phyloP scores from a whole-genome alignment of 2,329 filamentous ascomycete species.

The Davidsoniella australis region DNA sequence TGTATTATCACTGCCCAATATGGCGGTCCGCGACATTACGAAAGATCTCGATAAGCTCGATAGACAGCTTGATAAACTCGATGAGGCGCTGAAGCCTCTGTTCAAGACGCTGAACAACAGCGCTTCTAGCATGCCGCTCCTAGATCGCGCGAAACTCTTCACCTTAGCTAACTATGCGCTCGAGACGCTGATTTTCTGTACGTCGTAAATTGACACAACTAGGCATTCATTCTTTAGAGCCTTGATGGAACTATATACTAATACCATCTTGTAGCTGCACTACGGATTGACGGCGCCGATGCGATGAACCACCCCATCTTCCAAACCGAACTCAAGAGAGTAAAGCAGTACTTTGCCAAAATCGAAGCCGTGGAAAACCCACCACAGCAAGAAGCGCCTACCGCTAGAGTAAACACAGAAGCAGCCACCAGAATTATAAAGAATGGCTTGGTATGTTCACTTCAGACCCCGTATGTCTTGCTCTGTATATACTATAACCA shows the following conservation, averaged over 20 bases:
- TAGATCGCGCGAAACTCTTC: constrained; percentile 89
- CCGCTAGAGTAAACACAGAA: constrained; percentile 46
- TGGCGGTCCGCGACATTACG: constrained; percentile 37
- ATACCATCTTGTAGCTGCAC: constrained; percentile 35
- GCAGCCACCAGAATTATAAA: constrained; percentile 71
- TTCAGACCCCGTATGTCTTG: neutral
- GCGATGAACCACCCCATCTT: constrained; percentile 76
- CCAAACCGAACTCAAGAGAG: constrained; percentile 57
- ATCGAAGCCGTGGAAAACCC: constrained; percentile 61
- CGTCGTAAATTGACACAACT: constrained; percentile 16
- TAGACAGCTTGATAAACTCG: constrained; percentile 61
- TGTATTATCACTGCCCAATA: constrained; percentile 14
- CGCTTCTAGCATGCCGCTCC: constrained; percentile 65
- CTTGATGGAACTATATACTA: constrained; percentile 1
- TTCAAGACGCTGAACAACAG: constrained; percentile 48
- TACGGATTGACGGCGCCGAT: constrained; percentile 63
- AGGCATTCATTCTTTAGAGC: neutral
- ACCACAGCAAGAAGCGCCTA: constrained; percentile 23
- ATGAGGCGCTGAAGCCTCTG: constrained; percentile 58
- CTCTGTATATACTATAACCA: neutral
- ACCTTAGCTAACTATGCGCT: constrained; percentile 77
- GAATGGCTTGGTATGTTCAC: constrained; percentile 48
- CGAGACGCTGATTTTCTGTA: constrained; percentile 79
- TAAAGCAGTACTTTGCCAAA: constrained; percentile 85
- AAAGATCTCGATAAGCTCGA: constrained; percentile 59